These are phyloP conservation scores for Ceratocystis alfenasii DNA, from an alignment of 2,329 filamentous ascomycete species.

Conservation along the genomic window DNA sequence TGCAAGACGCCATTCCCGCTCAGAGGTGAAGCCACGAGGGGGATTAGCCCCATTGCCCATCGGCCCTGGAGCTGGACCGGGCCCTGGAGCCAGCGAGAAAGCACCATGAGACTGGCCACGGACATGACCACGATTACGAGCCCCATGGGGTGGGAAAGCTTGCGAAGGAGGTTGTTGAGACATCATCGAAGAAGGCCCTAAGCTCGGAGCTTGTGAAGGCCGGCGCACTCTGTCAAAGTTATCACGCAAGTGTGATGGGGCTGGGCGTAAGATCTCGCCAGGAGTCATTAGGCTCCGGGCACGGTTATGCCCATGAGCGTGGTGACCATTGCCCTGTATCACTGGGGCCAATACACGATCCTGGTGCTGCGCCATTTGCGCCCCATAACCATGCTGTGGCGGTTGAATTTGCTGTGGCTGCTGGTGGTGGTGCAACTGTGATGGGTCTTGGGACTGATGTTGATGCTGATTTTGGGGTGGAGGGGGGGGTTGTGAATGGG, in stretches of 20 bases:
- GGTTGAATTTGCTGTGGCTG: conserved; percentile 3
- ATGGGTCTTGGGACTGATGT: background rate
- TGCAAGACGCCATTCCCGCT: conserved; percentile 14
- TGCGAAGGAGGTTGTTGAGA: background rate
- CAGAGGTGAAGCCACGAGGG: background rate
- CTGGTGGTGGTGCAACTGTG: background rate
- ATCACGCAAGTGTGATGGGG: conserved; percentile 17
- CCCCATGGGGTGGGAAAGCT: background rate
- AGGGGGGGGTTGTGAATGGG: background rate
- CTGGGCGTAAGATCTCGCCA: conserved; percentile 18
- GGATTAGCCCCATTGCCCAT: background rate
- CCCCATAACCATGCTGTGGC: conserved; percentile 13
- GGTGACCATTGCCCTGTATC: conserved; percentile 1
- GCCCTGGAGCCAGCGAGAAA: conserved; percentile 6
- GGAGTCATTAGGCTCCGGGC: conserved; percentile 20
- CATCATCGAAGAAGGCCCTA: background rate
- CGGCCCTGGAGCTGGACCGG: conserved; percentile 4
- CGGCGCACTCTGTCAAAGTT: conserved; percentile 17
- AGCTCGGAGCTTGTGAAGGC: conserved; percentile 12
- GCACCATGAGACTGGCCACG: conserved; percentile 20
- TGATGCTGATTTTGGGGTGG: background rate
- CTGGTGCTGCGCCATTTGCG: conserved; percentile 7
- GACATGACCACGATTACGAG: conserved; percentile 12
- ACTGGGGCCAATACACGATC: conserved; percentile 5
- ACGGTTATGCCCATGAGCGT: conserved; percentile 17